These are phyloP conservation scores for Peronosclerospora sorghi DNA, from an alignment of 352 stramenopile species.

Conservation along the genomic window DNA sequence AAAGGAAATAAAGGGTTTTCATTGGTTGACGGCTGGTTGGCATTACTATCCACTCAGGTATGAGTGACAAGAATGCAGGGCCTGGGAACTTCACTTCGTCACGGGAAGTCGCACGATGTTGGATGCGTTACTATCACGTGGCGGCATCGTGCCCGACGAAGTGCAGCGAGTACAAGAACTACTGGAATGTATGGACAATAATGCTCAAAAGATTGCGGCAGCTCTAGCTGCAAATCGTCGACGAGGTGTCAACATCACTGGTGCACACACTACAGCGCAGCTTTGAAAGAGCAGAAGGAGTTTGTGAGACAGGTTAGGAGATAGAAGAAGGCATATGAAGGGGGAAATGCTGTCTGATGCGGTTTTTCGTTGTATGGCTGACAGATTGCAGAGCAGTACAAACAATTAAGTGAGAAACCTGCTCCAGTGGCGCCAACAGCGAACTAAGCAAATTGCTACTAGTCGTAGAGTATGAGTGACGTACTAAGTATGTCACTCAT, in stretches of 20 bases:
- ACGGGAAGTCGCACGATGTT: constrained; percentile 23
- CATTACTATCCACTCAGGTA: too few relatives aligned
- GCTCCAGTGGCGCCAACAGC: neutral
- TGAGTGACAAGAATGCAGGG: neutral
- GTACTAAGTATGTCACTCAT: too few relatives aligned
- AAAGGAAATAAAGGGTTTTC: too few relatives aligned
- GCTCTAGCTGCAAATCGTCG: constrained; percentile 33
- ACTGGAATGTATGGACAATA: constrained; percentile 55
- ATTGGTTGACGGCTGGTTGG: too few relatives aligned
- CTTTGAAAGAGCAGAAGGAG: constrained; percentile 53
- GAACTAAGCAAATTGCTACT: too few relatives aligned
- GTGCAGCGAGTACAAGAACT: constrained; percentile 47
- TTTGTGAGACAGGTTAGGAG: constrained; percentile 26
- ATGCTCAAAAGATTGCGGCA: constrained; percentile 55
- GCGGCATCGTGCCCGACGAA: constrained; percentile 27
- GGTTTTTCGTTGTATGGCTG: neutral
- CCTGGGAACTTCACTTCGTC: constrained; percentile 20
- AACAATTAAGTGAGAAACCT: constrained; percentile 27
- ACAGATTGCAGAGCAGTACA: constrained; percentile 31
- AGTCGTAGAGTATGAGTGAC: too few relatives aligned
- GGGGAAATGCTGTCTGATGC: neutral
- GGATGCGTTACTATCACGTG: constrained; percentile 18
- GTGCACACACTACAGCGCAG: constrained; percentile 27
- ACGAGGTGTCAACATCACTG: constrained; percentile 8
- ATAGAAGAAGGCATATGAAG: neutral